phyloP scores from a whole-genome alignment of 768 basidiomycete genomes.

The Xerocomellus amylosporus region DNA sequence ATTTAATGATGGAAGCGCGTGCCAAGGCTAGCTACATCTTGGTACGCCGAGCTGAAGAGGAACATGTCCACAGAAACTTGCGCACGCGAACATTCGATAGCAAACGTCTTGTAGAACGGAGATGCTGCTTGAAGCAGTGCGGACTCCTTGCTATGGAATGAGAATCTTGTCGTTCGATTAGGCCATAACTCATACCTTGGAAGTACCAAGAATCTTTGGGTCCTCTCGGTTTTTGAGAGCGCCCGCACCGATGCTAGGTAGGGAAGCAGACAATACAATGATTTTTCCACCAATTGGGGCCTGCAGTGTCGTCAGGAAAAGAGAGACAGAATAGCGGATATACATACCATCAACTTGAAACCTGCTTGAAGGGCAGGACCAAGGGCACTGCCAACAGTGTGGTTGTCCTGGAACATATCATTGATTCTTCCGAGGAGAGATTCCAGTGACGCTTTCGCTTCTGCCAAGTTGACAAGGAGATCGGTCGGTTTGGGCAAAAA shows the following conservation, averaged over 20 bases:
- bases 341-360: conserved; percentile 84
- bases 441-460: conserved; percentile 79
- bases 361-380: conserved; percentile 95
- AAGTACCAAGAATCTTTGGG: conserved; percentile 90
- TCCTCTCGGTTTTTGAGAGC: conserved; percentile 96
- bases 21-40: conserved; percentile 94
- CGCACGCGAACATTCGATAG: conserved; percentile 95
- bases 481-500: conserved; percentile 97
- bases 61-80: conserved; percentile 99
- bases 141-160: conserved; percentile 61
- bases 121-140: conserved; percentile 89
- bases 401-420: conserved; percentile 98
- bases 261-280: conserved; percentile 75
- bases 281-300: conserved; percentile 94
- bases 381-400: conserved; percentile 87
- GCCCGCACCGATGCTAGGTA: conserved; percentile 88
- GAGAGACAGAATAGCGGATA: too few relatives aligned
- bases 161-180: background rate
- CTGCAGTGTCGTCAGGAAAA: conserved; percentile 37
- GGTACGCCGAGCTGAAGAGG: conserved; percentile 90
- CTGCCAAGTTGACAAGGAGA: conserved; percentile 90
- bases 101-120: conserved; percentile 97
- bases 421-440: conserved; percentile 76
- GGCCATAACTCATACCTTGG: conserved; percentile 57
- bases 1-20: background rate